Evolutionary conservation across 1,284 basidiomycete genomes (phyloP).

Genomic region (Ganoderma lingzhi): DNA sequence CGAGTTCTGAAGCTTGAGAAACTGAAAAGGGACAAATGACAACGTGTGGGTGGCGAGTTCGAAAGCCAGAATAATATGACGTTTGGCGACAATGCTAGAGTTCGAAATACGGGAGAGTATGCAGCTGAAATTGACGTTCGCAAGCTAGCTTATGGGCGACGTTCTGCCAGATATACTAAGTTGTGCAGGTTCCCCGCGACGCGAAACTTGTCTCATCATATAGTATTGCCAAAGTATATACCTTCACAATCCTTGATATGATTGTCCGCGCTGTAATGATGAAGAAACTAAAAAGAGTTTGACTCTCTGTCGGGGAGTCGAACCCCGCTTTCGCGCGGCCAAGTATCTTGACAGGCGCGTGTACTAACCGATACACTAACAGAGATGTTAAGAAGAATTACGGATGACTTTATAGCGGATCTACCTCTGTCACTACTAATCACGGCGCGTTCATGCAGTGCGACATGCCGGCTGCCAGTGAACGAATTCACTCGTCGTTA

Average conservation of each 20-base stretch:
- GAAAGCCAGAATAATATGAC: too few species aligned
- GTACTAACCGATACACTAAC: slow-evolving; percentile 18
- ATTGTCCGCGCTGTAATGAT: neutral
- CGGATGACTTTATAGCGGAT: neutral
- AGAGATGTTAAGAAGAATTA: neutral
- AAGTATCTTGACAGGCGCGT: slow-evolving; percentile 2
- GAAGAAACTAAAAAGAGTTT: neutral
- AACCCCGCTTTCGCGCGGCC: slow-evolving; percentile 52
- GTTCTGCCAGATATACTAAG: neutral
- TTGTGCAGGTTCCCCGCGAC: too few species aligned
- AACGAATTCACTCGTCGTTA: too few species aligned
- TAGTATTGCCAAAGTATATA: too few species aligned
- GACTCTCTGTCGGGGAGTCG: slow-evolving; percentile 52
- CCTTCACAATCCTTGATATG: neutral
- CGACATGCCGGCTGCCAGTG: neutral
- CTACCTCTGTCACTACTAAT: too few species aligned
- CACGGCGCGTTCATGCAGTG: neutral
- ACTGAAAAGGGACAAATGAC: neutral
- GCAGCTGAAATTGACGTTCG: neutral
- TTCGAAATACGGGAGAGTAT: too few species aligned
- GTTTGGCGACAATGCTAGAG: too few species aligned
- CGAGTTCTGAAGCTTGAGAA: neutral
- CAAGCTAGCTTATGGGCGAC: neutral
- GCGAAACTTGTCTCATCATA: too few species aligned
- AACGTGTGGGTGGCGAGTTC: neutral